phyloP scores from a whole-genome alignment of 2,329 filamentous ascomycete genomes.

The Helotiales sp. region DNA sequence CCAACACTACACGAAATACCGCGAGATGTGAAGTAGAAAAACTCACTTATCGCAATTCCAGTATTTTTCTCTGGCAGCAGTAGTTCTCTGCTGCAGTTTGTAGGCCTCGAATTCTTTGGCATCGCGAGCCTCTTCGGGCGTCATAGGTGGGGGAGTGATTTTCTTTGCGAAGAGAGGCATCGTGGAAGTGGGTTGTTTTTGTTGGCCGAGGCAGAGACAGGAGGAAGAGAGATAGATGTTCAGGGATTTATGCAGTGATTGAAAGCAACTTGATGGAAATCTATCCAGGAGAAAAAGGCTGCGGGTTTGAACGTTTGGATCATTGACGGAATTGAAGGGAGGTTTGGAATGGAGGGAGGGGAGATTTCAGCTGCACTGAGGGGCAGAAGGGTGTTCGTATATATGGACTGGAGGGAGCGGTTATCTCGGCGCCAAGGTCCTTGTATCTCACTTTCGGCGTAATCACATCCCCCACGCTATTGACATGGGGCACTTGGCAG shows the following conservation, averaged over 20 bases:
- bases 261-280: background rate
- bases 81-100: background rate
- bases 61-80: slow-evolving; percentile 1
- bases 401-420: background rate
- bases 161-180: slow-evolving; percentile 10
- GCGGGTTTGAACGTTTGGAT: background rate
- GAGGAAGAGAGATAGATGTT: background rate
- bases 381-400: background rate
- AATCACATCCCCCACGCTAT: background rate
- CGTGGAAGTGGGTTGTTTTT: background rate
- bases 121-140: slow-evolving; percentile 4
- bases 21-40: too few species aligned
- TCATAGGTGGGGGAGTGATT: background rate
- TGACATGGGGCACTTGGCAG: background rate
- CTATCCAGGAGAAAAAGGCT: background rate
- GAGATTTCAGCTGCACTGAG: background rate
- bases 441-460: background rate
- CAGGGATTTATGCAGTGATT: background rate
- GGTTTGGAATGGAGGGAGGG: background rate
- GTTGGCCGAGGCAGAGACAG: background rate
- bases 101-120: slow-evolving; percentile 8
- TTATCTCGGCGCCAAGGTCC: background rate
- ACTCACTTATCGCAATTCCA: slow-evolving; percentile 5
- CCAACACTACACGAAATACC: background rate
- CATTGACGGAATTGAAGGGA: background rate